A percentile compares a stretch with the other conserved stretches of the same genome.
Evolutionary conservation across 2,329 filamentous ascomycete genomes (phyloP).

Genomic region (Botryotinia calthae): DNA sequence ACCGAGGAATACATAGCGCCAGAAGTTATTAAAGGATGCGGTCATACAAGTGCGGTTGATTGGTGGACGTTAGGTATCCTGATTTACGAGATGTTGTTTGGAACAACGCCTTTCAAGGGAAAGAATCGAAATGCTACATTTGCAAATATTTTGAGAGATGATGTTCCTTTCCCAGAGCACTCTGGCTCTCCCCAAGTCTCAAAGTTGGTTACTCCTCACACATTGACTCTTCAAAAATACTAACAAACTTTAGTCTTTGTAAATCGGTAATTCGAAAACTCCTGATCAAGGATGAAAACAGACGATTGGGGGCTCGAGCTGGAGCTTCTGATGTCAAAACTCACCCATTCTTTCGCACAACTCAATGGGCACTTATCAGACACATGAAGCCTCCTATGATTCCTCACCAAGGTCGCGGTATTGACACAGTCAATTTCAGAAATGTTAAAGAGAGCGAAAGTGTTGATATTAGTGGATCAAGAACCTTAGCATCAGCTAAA

Average conservation of each 20-base stretch:
- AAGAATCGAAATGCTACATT: conserved; percentile 99
- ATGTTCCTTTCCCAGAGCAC: conserved; percentile 93
- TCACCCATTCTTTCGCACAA: conserved; percentile 93
- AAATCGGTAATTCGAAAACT: conserved; percentile 96
- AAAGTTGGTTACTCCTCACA: conserved; percentile 62
- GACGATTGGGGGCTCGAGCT: conserved; percentile 86
- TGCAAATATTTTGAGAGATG: conserved; percentile 92
- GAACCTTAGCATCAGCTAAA: conserved; percentile 54
- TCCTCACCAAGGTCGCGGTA: conserved; percentile 81
- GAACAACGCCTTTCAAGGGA: conserved; percentile 97
- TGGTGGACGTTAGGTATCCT: conserved; percentile 99
- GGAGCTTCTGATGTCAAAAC: conserved; percentile 96
- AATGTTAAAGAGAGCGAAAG: conserved; percentile 97
- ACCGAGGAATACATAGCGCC: conserved; percentile 99
- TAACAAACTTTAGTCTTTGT: conserved; percentile 66
- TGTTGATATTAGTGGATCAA: conserved; percentile 71
- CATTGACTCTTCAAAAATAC: conserved; percentile 23
- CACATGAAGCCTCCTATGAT: conserved; percentile 98
- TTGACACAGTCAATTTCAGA: conserved; percentile 95
- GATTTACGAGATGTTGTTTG: conserved; percentile 98
- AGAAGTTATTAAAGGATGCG: conserved; percentile 97
- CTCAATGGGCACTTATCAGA: conserved; percentile 93
- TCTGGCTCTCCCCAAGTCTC: conserved; percentile 80
- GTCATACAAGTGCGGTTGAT: conserved; percentile 96
- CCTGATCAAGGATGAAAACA: conserved; percentile 95